Percentiles rank a stretch among this genome's conserved stretches.
Evolutionary conservation across 768 basidiomycete species (phyloP).

Genomic region (Mycena alexandri): DNA sequence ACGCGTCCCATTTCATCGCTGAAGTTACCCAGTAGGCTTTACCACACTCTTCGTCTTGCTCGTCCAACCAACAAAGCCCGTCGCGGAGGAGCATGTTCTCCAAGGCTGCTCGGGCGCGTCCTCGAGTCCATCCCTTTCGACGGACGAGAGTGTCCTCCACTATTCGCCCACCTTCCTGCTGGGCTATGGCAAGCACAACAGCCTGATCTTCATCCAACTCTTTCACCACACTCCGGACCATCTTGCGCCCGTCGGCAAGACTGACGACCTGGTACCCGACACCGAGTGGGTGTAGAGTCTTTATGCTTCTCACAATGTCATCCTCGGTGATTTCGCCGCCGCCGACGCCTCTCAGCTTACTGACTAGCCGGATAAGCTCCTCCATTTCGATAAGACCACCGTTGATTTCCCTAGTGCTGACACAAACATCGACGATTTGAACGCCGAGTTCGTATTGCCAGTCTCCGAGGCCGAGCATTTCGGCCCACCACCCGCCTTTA

Average conservation of each 20-base stretch:
- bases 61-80: constrained; percentile 95
- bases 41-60: constrained; percentile 78
- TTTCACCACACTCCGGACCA: constrained; percentile 91
- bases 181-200: constrained; percentile 81
- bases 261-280: constrained; percentile 92
- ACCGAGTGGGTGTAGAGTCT: constrained; percentile 87
- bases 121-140: constrained; percentile 81
- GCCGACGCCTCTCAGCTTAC: constrained; percentile 77
- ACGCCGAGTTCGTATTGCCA: constrained; percentile 98
- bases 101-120: constrained; percentile 81
- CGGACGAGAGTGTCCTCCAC: constrained; percentile 71
- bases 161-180: constrained; percentile 76
- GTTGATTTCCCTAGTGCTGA: constrained; percentile 88
- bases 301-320: constrained; percentile 86
- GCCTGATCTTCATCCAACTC: constrained; percentile 93
- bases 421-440: constrained; percentile 93
- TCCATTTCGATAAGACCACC: constrained; percentile 93
- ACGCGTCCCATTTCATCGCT: constrained; percentile 85
- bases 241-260: constrained; percentile 75
- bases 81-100: constrained; percentile 93
- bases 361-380: constrained; percentile 85
- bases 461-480: constrained; percentile 88
- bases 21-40: constrained; percentile 90
- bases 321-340: constrained; percentile 85
- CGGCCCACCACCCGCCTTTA: constrained; percentile 93